phyloP scores from a whole-genome alignment of 768 basidiomycete genomes.

The Chlorophyllum brunneum region DNA sequence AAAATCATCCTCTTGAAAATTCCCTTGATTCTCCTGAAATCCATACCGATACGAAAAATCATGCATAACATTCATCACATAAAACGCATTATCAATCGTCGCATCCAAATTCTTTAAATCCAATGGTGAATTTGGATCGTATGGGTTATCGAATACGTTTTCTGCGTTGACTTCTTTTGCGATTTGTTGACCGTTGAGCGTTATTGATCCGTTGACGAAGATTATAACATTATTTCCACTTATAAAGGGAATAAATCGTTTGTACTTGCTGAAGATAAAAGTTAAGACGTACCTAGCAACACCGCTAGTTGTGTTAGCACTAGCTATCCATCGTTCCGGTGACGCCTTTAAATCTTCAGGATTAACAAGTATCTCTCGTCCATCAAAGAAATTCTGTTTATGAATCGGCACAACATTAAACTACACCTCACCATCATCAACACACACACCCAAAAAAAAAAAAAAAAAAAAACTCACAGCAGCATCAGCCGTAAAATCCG shows the following conservation, averaged over 20 bases:
- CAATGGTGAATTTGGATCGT: background rate
- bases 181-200: background rate
- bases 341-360: slow-evolving; percentile 48
- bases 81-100: slow-evolving; percentile 51
- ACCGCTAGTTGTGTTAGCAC: background rate
- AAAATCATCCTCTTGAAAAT: slow-evolving; percentile 2
- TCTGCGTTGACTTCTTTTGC: background rate
- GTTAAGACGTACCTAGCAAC: background rate
- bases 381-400: slow-evolving; percentile 45
- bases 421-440: slow-evolving; percentile 15
- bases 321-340: slow-evolving; percentile 43
- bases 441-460: background rate
- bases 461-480: slow-evolving; percentile 23
- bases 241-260: background rate
- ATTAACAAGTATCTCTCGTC: slow-evolving; percentile 40
- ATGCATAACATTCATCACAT: slow-evolving; percentile 55
- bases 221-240: slow-evolving; percentile 2
- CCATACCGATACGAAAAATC: slow-evolving; percentile 38
- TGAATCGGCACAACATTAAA: slow-evolving; percentile 44
- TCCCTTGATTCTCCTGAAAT: slow-evolving; percentile 43
- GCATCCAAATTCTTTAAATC: slow-evolving; percentile 38
- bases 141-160: background rate
- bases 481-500: slow-evolving; percentile 47
- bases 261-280: background rate
- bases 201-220: background rate